Conservation (phyloP, 2,329 filamentous ascomycete genomes). For the Trichoderma harzianum region DNA sequence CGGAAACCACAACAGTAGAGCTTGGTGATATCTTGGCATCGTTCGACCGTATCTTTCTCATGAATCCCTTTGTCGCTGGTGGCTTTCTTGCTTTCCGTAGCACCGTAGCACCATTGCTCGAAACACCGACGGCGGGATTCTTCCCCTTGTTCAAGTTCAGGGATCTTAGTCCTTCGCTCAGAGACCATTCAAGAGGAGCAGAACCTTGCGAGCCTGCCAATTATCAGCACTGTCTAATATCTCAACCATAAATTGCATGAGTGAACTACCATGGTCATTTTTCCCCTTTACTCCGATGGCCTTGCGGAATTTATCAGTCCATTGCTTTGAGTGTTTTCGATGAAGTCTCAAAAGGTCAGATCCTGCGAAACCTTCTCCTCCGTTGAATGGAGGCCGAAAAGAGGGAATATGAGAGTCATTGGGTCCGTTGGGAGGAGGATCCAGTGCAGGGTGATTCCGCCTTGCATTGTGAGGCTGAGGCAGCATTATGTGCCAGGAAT, state of each 20-base stretch:
- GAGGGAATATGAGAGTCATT: conserved; percentile 16
- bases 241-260: background rate
- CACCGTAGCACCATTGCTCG: background rate
- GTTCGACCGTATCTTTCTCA: conserved; percentile 28
- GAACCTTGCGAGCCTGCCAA: conserved; percentile 27
- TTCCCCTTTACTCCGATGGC: conserved; percentile 27
- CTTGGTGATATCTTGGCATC: conserved; percentile 27
- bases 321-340: conserved; percentile 31
- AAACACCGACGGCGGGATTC: background rate
- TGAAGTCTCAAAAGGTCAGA: conserved; percentile 25
- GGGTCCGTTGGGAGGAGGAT: conserved; percentile 20
- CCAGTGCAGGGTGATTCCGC: conserved; percentile 26
- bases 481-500: conserved; percentile 28
- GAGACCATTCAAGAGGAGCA: conserved; percentile 19
- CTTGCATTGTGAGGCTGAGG: conserved; percentile 28
- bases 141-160: conserved; percentile 19
- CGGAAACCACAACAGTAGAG: conserved; percentile 30
- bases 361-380: conserved; percentile 13
- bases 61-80: conserved; percentile 26
- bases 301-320: conserved; percentile 33
- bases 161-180: background rate
- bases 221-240: background rate
- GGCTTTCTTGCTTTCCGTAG: conserved; percentile 21
- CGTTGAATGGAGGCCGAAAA: conserved; percentile 10
- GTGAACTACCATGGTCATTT: conserved; percentile 27